These are phyloP conservation scores for Entomophthora muscae DNA, from an alignment of 371 early-diverging fungal genomes.

Conservation along the genomic window DNA sequence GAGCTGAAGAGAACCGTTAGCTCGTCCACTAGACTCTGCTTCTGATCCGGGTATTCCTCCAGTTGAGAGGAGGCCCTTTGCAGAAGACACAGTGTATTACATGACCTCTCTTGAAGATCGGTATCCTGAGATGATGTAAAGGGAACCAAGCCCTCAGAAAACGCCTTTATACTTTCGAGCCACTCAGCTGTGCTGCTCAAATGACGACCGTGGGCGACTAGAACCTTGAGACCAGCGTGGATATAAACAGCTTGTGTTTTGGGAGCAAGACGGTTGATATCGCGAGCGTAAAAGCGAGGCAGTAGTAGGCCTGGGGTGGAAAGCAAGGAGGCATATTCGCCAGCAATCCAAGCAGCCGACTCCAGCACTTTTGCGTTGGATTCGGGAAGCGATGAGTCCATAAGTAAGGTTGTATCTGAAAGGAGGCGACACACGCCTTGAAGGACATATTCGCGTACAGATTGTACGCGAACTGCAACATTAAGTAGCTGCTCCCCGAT, in stretches of 20 bases:
- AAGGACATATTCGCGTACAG: constrained; percentile 59
- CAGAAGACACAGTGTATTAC: not conserved
- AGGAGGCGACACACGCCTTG: constrained; percentile 47
- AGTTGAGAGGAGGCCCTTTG: not conserved
- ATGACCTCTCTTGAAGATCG: constrained; percentile 60
- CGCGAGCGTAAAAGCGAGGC: not conserved
- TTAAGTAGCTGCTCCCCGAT: constrained; percentile 67
- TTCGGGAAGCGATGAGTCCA: constrained; percentile 34
- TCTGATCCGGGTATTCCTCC: not conserved
- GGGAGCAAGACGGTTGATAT: not conserved
- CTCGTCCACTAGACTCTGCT: constrained; percentile 12
- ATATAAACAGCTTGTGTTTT: constrained; percentile 47
- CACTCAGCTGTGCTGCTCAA: constrained; percentile 13
- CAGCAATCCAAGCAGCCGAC: constrained; percentile 80
- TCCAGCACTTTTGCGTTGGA: constrained; percentile 57
- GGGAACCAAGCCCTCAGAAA: constrained; percentile 7
- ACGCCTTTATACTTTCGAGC: not conserved
- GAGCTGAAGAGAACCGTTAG: constrained; percentile 44
- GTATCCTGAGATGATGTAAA: constrained; percentile 26
- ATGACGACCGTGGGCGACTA: constrained; percentile 39
- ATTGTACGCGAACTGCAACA: constrained; percentile 74
- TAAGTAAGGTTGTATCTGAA: constrained; percentile 36
- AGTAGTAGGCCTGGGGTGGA: not conserved
- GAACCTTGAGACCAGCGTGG: constrained; percentile 56
- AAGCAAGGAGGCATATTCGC: constrained; percentile 55